These are phyloP conservation scores for Aspergillus bombycis DNA, from an alignment of 2,329 filamentous ascomycete genomes.

Conservation along the genomic window DNA sequence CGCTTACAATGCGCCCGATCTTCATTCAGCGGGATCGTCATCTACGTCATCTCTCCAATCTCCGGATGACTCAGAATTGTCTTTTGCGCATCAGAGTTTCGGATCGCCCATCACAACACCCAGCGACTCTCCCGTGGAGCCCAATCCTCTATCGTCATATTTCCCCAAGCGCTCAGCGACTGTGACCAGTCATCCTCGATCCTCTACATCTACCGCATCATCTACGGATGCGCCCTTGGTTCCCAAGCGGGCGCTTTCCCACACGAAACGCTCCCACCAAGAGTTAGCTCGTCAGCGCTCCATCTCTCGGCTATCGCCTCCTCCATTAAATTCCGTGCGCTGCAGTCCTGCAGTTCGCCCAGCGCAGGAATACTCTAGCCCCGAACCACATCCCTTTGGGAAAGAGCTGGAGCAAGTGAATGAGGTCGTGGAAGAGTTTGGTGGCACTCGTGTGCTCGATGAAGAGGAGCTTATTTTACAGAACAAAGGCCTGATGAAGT, in stretches of 20 bases:
- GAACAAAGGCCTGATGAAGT: conserved; percentile 70
- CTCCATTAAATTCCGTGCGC: conserved; percentile 42
- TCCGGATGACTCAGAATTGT: conserved; percentile 70
- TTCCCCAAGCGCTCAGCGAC: conserved; percentile 72
- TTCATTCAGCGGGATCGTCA: conserved; percentile 54
- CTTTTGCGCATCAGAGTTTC: conserved; percentile 50
- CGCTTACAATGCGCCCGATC: conserved; percentile 89
- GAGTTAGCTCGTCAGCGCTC: conserved; percentile 72
- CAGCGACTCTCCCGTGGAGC: conserved; percentile 53
- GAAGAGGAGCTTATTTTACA: conserved; percentile 74
- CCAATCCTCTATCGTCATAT: conserved; percentile 60
- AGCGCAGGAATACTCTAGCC: conserved; percentile 42
- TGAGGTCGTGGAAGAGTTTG: conserved; percentile 89
- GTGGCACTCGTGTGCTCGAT: conserved; percentile 64
- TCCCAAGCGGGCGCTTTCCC: conserved; percentile 77
- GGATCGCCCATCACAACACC: conserved; percentile 54
- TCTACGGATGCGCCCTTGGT: conserved; percentile 65
- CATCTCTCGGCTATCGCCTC: conserved; percentile 54
- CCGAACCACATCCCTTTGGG: conserved; percentile 72
- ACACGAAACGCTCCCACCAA: conserved; percentile 86
- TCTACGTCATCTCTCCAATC: conserved; percentile 62
- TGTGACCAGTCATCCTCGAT: conserved; percentile 60
- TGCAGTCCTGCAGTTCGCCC: conserved; percentile 37
- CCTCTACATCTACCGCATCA: conserved; percentile 48
- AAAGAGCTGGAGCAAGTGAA: conserved; percentile 89